phyloP scores from a whole-genome alignment of 108 stramenopile species.

The Fragilaria radians region DNA sequence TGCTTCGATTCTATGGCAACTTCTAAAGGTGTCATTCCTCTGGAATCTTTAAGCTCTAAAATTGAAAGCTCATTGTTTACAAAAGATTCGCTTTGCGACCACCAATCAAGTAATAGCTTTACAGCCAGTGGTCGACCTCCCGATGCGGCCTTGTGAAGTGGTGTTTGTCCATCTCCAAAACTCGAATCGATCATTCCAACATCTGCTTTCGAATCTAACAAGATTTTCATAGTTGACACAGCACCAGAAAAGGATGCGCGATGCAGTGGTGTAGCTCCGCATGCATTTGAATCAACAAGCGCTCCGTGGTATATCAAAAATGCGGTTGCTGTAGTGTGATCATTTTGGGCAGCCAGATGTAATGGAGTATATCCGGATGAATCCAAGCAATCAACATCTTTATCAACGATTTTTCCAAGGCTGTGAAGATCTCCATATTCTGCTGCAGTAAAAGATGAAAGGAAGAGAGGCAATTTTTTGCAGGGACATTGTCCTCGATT shows the following conservation, averaged over 20 bases:
- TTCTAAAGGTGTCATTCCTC: slow-evolving; percentile 34
- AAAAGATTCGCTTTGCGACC: slow-evolving; percentile 9
- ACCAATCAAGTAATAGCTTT: slow-evolving; percentile 47
- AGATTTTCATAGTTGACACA: slow-evolving; percentile 57
- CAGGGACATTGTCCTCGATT: slow-evolving; percentile 42
- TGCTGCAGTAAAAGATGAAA: slow-evolving; percentile 79
- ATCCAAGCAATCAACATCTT: slow-evolving; percentile 9
- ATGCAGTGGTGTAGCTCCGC: slow-evolving; percentile 72
- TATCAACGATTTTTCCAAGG: slow-evolving; percentile 20
- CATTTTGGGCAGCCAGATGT: slow-evolving; percentile 72
- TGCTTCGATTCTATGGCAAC: slow-evolving; percentile 39
- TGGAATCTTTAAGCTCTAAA: slow-evolving; percentile 14
- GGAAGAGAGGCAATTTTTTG: slow-evolving; percentile 40
- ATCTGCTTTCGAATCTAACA: slow-evolving; percentile 37
- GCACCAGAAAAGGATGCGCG: slow-evolving; percentile 80
- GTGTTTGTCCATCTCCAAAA: slow-evolving; percentile 69
- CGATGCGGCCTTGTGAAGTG: slow-evolving; percentile 79
- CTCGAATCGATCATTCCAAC: slow-evolving; percentile 56
- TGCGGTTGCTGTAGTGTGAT: slow-evolving; percentile 58
- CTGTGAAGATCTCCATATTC: slow-evolving; percentile 70
- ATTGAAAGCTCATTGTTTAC: slow-evolving; percentile 23
- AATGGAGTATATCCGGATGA: slow-evolving; percentile 44
- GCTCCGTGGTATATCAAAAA: slow-evolving; percentile 43
- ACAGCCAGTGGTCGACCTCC: slow-evolving; percentile 78
- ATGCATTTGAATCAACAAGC: slow-evolving; percentile 19